Percentiles rank a stretch among this genome's conserved stretches.
Evolutionary conservation across 352 stramenopile species (phyloP).

Genomic region (Hyaloperonospora brassicae): DNA sequence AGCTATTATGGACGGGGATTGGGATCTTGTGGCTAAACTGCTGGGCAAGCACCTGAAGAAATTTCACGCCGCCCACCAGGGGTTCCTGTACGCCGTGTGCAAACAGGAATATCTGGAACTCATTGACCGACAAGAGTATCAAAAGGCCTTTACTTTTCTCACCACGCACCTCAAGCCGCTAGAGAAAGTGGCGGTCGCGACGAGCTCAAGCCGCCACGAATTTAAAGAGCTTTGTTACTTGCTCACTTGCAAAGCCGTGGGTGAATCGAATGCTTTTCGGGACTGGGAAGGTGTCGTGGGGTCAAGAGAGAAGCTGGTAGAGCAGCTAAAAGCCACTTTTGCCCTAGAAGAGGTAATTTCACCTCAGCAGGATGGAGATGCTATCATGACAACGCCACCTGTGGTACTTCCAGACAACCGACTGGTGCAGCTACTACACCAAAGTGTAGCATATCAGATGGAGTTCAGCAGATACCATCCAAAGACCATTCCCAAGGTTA

Average conservation of each 20-base stretch:
- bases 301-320: conserved; percentile 78
- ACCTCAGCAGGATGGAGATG: conserved; percentile 30
- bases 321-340: conserved; percentile 78
- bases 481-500: conserved; percentile 80
- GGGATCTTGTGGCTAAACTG: conserved; percentile 79
- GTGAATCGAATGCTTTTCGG: conserved; percentile 73
- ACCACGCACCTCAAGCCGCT: conserved; percentile 84
- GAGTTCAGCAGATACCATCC: conserved; percentile 85
- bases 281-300: conserved; percentile 76
- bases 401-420: conserved; percentile 63
- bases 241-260: conserved; percentile 83
- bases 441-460: conserved; percentile 86
- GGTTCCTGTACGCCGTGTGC: conserved; percentile 83
- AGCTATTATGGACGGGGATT: conserved; percentile 78
- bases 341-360: conserved; percentile 68
- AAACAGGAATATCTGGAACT: conserved; percentile 87
- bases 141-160: conserved; percentile 87
- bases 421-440: conserved; percentile 72
- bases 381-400: conserved; percentile 10
- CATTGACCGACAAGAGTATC: conserved; percentile 83
- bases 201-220: conserved; percentile 64
- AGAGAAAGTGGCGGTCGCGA: conserved; percentile 67
- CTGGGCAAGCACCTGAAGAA: conserved; percentile 75
- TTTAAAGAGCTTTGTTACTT: conserved; percentile 87
- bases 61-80: conserved; percentile 68